A percentile compares a stretch with the other conserved stretches of the same genome.
Evolutionary conservation across 2,329 filamentous ascomycete species (phyloP).

Genomic region (Aureobasidium sp.): DNA sequence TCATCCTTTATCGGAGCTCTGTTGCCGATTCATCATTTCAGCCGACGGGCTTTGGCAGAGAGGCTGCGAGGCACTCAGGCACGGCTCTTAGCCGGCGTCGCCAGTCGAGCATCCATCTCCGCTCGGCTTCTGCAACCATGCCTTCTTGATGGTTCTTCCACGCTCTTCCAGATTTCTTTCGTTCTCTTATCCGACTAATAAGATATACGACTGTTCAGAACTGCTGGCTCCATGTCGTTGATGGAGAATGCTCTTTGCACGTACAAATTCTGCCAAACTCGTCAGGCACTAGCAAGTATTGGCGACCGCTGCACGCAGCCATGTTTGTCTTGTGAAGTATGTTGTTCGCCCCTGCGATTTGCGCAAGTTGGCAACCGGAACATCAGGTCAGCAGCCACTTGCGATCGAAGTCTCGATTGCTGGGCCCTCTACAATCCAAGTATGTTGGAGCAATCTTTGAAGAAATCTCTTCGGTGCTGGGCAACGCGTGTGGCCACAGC

Average conservation of each 20-base stretch:
- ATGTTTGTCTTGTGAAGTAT: background rate
- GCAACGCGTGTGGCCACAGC: conserved; percentile 60
- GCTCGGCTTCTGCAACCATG: background rate
- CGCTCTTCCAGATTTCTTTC: background rate
- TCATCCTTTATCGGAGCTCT: background rate
- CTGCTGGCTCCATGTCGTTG: background rate
- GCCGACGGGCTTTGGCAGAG: background rate
- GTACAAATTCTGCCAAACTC: background rate
- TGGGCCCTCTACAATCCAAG: conserved; percentile 28
- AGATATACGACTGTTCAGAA: background rate
- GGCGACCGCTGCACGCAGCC: background rate
- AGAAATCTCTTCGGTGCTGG: conserved; percentile 56
- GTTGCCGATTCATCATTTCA: background rate
- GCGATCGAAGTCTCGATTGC: background rate
- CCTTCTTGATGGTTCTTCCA: background rate
- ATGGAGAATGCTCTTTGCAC: background rate
- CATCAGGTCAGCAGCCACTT: background rate
- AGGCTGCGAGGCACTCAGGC: conserved; percentile 5
- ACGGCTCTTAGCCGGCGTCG: background rate
- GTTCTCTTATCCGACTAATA: background rate
- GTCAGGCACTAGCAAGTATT: background rate
- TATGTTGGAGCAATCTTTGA: conserved; percentile 56
- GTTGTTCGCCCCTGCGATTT: background rate
- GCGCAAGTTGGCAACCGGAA: background rate
- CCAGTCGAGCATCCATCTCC: background rate